A percentile compares a stretch with the other conserved stretches of the same genome.
These are phyloP conservation scores for Blastocystis sp. DNA, from an alignment of 352 stramenopile genomes.

Conservation along the genomic window DNA sequence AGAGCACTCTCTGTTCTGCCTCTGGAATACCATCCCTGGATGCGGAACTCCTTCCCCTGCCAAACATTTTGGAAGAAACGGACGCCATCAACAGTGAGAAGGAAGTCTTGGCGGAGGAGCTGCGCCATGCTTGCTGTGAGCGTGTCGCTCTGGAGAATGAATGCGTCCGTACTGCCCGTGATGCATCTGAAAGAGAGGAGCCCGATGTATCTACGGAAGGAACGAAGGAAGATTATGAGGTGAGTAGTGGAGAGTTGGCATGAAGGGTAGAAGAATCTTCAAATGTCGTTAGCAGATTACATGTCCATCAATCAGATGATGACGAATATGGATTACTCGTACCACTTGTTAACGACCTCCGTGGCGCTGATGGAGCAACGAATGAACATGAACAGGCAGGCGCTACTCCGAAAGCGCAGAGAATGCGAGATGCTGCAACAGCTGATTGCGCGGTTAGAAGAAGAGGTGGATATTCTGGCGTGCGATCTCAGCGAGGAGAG, in stretches of 20 bases:
- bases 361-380: not conserved
- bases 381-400: not conserved
- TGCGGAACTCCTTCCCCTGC: not conserved
- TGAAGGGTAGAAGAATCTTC: not conserved
- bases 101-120: constrained; percentile 25
- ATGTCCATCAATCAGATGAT: not conserved
- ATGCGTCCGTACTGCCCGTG: too few relatives aligned
- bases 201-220: not conserved
- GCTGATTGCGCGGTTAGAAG: not conserved
- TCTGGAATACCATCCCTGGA: not conserved
- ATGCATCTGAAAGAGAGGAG: not conserved
- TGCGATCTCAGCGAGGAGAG: not conserved
- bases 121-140: not conserved
- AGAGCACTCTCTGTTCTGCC: not conserved
- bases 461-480: constrained; percentile 16
- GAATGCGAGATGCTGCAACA: not conserved
- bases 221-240: not conserved
- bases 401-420: not conserved
- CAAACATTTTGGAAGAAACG: not conserved
- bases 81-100: not conserved
- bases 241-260: not conserved
- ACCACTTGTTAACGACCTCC: not conserved
- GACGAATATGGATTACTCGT: not conserved
- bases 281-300: not conserved
- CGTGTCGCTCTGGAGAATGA: not conserved